These are phyloP conservation scores for Pugionium dolabratum DNA, from an alignment of 345 rosid genomes.

Conservation along the genomic window DNA sequence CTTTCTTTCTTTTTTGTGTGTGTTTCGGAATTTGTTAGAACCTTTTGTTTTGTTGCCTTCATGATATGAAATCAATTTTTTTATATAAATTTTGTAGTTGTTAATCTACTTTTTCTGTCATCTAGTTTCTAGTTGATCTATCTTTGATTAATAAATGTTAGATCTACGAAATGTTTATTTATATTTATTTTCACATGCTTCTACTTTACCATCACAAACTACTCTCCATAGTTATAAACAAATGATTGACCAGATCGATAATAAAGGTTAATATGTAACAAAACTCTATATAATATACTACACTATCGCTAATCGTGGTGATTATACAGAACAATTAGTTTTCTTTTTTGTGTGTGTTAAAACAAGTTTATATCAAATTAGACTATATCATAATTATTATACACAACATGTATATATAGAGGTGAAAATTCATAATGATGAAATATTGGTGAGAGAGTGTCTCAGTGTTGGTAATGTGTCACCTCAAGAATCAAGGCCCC, in stretches of 20 bases:
- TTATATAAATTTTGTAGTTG: not conserved
- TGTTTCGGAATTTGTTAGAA: constrained; percentile 24
- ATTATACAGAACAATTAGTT: not conserved
- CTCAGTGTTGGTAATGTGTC: constrained; percentile 41
- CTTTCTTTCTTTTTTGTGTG: constrained; percentile 1
- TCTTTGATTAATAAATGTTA: not conserved
- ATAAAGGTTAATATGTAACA: constrained; percentile 2
- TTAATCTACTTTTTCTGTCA: constrained; percentile 11
- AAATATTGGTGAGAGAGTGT: constrained; percentile 41
- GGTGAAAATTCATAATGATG: constrained; percentile 32
- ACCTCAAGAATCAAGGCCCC: constrained; percentile 40
- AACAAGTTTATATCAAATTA: not conserved
- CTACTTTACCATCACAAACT: not conserved
- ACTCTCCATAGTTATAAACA: not conserved
- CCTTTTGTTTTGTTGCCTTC: constrained; percentile 19
- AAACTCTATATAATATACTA: not conserved
- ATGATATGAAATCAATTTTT: constrained; percentile 17
- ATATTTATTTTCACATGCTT: not conserved
- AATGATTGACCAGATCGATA: not conserved
- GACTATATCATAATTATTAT: constrained; percentile 2
- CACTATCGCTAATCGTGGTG: constrained; percentile 8
- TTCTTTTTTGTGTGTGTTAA: too few species aligned
- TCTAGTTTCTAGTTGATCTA: not conserved
- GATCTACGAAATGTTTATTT: not conserved
- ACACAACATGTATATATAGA: constrained; percentile 4